Conservation (phyloP, 2,329 filamentous ascomycete genomes). For the Talaromyces islandicus region DNA sequence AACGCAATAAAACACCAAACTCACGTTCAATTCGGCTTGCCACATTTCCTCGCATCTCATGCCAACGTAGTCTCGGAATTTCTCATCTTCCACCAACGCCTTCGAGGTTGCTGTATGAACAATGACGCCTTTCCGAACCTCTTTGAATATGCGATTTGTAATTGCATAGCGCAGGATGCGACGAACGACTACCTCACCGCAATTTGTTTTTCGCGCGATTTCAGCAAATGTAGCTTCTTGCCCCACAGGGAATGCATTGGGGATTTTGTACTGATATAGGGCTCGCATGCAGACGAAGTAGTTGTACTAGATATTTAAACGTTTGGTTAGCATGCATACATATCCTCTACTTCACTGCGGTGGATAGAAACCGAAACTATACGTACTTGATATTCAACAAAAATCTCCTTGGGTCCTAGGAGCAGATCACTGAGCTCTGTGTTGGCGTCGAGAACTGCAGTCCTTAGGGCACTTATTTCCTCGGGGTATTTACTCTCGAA, state of each 20-base stretch:
- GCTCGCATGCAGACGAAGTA: background rate
- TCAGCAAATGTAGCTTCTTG: constrained; percentile 6
- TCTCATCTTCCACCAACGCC: constrained; percentile 1
- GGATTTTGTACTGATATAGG: background rate
- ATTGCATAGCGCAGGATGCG: constrained; percentile 8
- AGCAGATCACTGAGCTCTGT: constrained; percentile 3
- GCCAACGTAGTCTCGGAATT: constrained; percentile 6
- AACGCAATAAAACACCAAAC: background rate
- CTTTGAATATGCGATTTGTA: constrained; percentile 5
- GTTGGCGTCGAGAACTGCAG: background rate
- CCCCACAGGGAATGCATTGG: background rate
- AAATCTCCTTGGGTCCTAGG: constrained; percentile 3
- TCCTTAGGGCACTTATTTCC: background rate
- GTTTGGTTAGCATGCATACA: background rate
- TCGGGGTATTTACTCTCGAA: background rate
- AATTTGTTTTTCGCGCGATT: constrained; percentile 2
- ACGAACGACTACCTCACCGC: background rate
- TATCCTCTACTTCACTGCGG: background rate
- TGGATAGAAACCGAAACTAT: background rate
- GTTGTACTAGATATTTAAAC: background rate
- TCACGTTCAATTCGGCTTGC: constrained; percentile 4
- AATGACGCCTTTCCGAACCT: constrained; percentile 2
- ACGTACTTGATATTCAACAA: constrained; percentile 1
- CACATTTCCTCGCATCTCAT: constrained; percentile 8
- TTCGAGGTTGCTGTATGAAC: constrained; percentile 8